phyloP scores from a whole-genome alignment of 2,329 filamentous ascomycete genomes.

The Tolypocladium pustulatum region DNA sequence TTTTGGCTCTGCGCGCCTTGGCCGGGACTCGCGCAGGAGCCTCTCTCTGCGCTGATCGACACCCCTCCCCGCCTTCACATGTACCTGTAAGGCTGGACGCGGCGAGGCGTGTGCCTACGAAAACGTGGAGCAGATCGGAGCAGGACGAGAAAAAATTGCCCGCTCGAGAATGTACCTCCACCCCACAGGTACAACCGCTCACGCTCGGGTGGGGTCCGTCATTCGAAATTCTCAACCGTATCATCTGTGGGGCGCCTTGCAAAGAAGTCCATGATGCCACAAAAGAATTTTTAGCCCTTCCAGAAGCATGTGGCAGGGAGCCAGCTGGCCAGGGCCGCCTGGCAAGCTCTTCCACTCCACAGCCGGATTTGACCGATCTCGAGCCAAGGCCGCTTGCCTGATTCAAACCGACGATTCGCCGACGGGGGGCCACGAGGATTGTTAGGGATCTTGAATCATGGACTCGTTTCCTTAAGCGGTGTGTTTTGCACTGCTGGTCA shows the following conservation, averaged over 20 bases:
- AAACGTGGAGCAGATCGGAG: conserved; percentile 12
- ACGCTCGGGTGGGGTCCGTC: not conserved
- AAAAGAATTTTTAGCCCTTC: conserved; percentile 15
- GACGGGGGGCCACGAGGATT: conserved; percentile 4
- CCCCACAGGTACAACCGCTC: conserved; percentile 16
- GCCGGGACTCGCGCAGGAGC: not conserved
- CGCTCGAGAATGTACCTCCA: conserved; percentile 14
- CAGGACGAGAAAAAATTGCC: not conserved
- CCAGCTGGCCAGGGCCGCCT: not conserved
- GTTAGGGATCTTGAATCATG: conserved; percentile 3
- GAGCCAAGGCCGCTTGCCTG: not conserved
- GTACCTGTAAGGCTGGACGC: conserved; percentile 1
- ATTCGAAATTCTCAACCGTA: not conserved
- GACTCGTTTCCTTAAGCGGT: not conserved
- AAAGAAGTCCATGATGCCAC: conserved; percentile 11
- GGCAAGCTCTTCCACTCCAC: conserved; percentile 10
- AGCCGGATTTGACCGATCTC: conserved; percentile 16
- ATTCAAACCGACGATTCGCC: conserved; percentile 13
- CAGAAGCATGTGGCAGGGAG: conserved; percentile 17
- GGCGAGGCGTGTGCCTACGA: conserved; percentile 15
- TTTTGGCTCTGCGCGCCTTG: not conserved
- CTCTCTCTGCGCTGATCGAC: not conserved
- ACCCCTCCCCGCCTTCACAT: not conserved
- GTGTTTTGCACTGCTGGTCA: not conserved
- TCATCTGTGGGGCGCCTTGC: not conserved